phyloP scores from a whole-genome alignment of 2,329 filamentous ascomycete genomes.

The Plenodomus biglobosus region DNA sequence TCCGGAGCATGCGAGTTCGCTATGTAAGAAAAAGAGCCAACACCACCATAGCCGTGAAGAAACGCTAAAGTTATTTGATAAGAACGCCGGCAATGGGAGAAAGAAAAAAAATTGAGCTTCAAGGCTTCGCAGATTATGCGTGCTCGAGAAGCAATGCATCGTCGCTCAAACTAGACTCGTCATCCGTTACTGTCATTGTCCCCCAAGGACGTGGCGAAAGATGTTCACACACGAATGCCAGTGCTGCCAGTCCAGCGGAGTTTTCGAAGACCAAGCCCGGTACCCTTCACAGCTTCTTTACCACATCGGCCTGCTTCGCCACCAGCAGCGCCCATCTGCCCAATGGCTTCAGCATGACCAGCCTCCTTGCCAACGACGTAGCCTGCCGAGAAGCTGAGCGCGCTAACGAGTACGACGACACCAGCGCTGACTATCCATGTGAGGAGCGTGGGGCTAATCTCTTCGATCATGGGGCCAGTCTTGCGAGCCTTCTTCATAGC shows the following conservation, averaged over 20 bases:
- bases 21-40: no score
- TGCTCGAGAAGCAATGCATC: no score
- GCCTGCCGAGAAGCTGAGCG: conserved; percentile 65
- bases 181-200: no score
- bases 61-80: no score
- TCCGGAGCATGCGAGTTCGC: no score
- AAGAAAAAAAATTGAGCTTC: no score
- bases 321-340: conserved; percentile 33
- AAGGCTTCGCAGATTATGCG: no score
- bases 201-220: background rate
- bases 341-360: conserved; percentile 54
- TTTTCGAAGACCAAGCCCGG: conserved; percentile 36
- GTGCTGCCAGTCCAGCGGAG: conserved; percentile 35
- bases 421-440: conserved; percentile 68
- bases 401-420: conserved; percentile 64
- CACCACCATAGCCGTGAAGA: no score
- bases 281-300: conserved; percentile 35
- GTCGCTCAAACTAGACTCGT: no score
- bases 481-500: conserved; percentile 48
- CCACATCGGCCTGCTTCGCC: conserved; percentile 37
- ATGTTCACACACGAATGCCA: conserved; percentile 19
- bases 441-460: conserved; percentile 61
- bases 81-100: no score
- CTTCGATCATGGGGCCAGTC: conserved; percentile 38
- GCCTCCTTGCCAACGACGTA: conserved; percentile 64